Percentiles rank a stretch among this genome's conserved stretches.
phyloP scores from a whole-genome alignment of 768 basidiomycete genomes.

The Roridomyces roridus region DNA sequence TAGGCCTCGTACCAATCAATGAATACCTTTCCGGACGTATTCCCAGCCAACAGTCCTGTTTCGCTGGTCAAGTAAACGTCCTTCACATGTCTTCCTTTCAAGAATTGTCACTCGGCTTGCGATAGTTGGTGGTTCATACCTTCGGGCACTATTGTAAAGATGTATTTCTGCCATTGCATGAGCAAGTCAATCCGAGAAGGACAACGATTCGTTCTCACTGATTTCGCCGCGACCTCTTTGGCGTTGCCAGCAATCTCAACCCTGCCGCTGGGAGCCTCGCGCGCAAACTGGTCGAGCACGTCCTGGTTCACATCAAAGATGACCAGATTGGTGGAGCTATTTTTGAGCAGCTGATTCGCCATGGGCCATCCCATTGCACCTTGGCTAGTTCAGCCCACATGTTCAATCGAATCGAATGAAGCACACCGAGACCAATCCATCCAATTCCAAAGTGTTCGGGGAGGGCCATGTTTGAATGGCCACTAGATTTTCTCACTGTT shows the following conservation, averaged over 20 bases:
- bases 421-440: not conserved
- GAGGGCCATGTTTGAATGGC: too few relatives aligned
- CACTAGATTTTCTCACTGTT: too few relatives aligned
- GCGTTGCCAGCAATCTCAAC: slow-evolving; percentile 33
- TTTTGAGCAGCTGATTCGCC: slow-evolving; percentile 42
- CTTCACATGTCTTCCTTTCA: slow-evolving; percentile 43
- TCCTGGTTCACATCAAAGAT: slow-evolving; percentile 43
- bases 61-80: slow-evolving; percentile 42
- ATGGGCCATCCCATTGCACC: slow-evolving; percentile 54
- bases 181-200: not conserved
- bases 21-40: slow-evolving; percentile 45
- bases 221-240: slow-evolving; percentile 42
- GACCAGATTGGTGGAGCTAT: slow-evolving; percentile 33
- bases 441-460: too few relatives aligned
- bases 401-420: too few relatives aligned
- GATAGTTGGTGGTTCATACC: slow-evolving; percentile 20
- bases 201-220: slow-evolving; percentile 32
- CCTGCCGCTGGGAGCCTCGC: slow-evolving; percentile 24
- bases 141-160: slow-evolving; percentile 50
- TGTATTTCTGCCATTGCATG: slow-evolving; percentile 36
- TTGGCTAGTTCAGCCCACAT: slow-evolving; percentile 29
- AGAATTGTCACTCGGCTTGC: not conserved
- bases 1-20: slow-evolving; percentile 43
- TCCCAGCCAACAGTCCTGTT: slow-evolving; percentile 41
- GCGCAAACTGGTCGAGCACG: slow-evolving; percentile 34